Evolutionary conservation across 495 filamentous ascomycete genomes (phyloP).

Genomic region (Podospora pseudopauciseta): DNA sequence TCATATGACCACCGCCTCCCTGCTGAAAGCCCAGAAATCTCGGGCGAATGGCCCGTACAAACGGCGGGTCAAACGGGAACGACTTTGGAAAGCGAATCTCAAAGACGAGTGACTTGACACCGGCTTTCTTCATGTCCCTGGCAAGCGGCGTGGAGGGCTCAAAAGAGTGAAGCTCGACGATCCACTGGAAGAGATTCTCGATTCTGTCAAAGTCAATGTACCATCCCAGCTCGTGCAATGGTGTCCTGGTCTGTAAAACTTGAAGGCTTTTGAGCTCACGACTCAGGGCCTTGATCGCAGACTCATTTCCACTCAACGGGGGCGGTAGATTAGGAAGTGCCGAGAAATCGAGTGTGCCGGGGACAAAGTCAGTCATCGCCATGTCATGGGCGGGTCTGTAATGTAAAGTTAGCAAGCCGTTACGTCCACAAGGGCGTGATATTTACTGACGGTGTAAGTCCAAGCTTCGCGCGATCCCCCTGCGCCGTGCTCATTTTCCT

Average conservation of each 20-base stretch:
- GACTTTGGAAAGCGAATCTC: conserved; percentile 74
- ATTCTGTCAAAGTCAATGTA: conserved; percentile 60
- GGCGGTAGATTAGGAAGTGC: conserved; percentile 54
- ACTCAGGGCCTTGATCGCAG: conserved; percentile 60
- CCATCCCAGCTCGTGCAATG: conserved; percentile 76
- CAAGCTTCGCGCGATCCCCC: background rate
- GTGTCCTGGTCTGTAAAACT: conserved; percentile 55
- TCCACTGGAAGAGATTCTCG: conserved; percentile 85
- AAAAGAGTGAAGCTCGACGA: conserved; percentile 86
- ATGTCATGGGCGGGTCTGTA: conserved; percentile 1
- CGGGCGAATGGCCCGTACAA: conserved; percentile 79
- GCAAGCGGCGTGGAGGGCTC: conserved; percentile 65
- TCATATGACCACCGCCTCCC: conserved; percentile 88
- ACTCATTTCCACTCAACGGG: conserved; percentile 65
- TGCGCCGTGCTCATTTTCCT: conserved; percentile 12
- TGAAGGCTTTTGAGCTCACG: conserved; percentile 59
- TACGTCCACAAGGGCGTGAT: background rate
- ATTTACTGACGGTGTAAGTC: background rate
- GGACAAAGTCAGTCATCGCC: conserved; percentile 59
- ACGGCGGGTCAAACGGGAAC: conserved; percentile 78
- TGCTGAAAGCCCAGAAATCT: conserved; percentile 65
- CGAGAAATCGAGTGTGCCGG: conserved; percentile 56
- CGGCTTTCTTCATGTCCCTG: conserved; percentile 63
- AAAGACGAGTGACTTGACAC: conserved; percentile 64
- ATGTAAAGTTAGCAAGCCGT: background rate